phyloP scores from a whole-genome alignment of 192 early-diverging fungal species.

The Backusella liffmaniae region DNA sequence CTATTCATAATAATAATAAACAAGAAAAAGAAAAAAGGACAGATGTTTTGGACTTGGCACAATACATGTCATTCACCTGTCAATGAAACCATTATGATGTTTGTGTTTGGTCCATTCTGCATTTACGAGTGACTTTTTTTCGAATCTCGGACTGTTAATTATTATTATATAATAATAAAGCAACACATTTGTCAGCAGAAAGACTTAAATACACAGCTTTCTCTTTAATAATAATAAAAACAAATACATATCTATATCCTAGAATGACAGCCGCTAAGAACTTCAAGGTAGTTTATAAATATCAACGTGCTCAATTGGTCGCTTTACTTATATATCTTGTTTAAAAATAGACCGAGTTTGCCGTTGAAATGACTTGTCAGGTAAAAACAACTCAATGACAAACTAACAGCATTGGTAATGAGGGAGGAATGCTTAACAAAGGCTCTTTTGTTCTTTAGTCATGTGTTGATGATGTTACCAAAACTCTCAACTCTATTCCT shows the following conservation, averaged over 20 bases:
- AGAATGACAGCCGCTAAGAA: not conserved
- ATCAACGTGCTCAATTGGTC: not conserved
- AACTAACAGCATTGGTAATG: not conserved
- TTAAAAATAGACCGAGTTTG: constrained; percentile 66
- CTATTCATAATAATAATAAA: not conserved
- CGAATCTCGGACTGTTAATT: not conserved
- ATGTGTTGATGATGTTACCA: constrained; percentile 68
- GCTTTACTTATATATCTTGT: not conserved
- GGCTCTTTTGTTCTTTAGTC: constrained; percentile 18
- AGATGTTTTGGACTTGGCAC: no score
- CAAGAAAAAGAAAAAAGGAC: not conserved
- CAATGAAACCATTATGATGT: not conserved
- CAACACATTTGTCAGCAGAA: not conserved
- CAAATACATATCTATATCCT: not conserved
- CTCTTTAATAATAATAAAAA: not conserved
- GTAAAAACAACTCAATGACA: not conserved
- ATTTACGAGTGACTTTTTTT: not conserved
- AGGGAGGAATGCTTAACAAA: not conserved
- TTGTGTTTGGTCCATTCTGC: not conserved
- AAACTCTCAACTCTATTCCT: constrained; percentile 49
- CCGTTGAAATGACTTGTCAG: constrained; percentile 85
- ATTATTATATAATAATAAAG: not conserved
- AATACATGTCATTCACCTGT: no score
- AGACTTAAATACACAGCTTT: not conserved
- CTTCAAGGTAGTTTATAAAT: not conserved